Conservation (phyloP, 768 basidiomycete species). For the Punctularia strigosozonata region DNA sequence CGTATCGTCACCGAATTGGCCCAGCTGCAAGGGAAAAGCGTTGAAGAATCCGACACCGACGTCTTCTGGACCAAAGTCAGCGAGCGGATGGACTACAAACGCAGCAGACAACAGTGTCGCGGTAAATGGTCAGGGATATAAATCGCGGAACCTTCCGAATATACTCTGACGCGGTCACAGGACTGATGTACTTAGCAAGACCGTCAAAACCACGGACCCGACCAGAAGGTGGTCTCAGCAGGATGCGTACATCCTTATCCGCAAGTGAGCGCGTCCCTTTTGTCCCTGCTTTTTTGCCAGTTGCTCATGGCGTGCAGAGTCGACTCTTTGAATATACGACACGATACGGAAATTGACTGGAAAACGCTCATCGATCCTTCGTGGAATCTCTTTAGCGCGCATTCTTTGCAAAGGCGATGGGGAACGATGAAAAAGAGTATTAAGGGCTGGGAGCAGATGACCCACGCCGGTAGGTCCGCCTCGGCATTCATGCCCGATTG, state of each 20-base stretch:
- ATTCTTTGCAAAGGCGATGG: constrained; percentile 72
- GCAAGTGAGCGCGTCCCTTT: constrained; percentile 42
- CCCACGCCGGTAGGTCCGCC: constrained; percentile 48
- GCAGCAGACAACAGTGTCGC: constrained; percentile 75
- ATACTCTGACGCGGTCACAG: constrained; percentile 22
- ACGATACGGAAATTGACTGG: constrained; percentile 84
- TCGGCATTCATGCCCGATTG: not conserved
- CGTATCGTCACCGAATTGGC: constrained; percentile 69
- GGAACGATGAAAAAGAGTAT: constrained; percentile 66
- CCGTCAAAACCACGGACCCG: constrained; percentile 58
- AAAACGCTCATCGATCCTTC: constrained; percentile 58
- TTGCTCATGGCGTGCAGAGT: constrained; percentile 32
- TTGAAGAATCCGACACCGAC: constrained; percentile 64
- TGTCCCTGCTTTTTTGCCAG: constrained; percentile 4
- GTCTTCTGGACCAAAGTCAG: constrained; percentile 78
- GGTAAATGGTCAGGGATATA: constrained; percentile 83
- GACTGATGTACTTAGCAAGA: constrained; percentile 68
- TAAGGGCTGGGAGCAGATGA: constrained; percentile 72
- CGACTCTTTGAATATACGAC: constrained; percentile 58
- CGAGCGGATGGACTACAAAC: constrained; percentile 61
- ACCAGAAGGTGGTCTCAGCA: constrained; percentile 64
- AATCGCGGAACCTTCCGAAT: too few species aligned
- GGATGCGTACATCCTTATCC: constrained; percentile 72
- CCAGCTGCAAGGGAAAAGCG: constrained; percentile 54
- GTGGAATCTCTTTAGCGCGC: constrained; percentile 82